These are phyloP conservation scores for Tetrapisispora namnaoensis DNA, from an alignment of 805 yeast genomes.

Conservation along the genomic window DNA sequence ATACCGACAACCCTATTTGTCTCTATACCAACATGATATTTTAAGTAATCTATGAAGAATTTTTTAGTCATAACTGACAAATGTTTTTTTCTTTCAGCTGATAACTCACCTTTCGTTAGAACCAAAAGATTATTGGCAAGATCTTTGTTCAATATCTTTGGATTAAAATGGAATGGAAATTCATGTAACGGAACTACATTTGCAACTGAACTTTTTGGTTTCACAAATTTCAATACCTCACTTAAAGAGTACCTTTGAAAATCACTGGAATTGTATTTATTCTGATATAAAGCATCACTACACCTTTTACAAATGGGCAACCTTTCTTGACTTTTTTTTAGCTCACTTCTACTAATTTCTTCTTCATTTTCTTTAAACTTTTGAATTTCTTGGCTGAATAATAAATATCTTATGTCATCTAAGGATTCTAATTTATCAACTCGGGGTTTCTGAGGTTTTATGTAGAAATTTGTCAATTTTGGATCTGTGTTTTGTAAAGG, in stretches of 20 bases:
- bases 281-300: slow-evolving; percentile 39
- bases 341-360: slow-evolving; percentile 1
- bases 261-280: slow-evolving; percentile 32
- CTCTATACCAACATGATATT: slow-evolving; percentile 21
- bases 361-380: slow-evolving; percentile 11
- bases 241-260: slow-evolving; percentile 22
- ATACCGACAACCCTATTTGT: slow-evolving; percentile 20
- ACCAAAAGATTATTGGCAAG: slow-evolving; percentile 11
- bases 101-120: slow-evolving; percentile 28
- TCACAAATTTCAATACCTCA: slow-evolving; percentile 23
- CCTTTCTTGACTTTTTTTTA: slow-evolving; percentile 7
- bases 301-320: slow-evolving; percentile 45
- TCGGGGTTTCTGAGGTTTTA: slow-evolving; percentile 15
- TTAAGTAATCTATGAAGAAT: slow-evolving; percentile 29
- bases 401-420: slow-evolving; percentile 21
- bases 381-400: slow-evolving; percentile 25
- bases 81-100: slow-evolving; percentile 9
- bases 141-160: slow-evolving; percentile 9
- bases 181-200: slow-evolving; percentile 60
- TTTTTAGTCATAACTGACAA: slow-evolving; percentile 17
- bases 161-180: slow-evolving; percentile 54
- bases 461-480: slow-evolving; percentile 36
- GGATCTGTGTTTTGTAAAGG: slow-evolving; percentile 35
- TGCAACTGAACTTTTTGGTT: slow-evolving; percentile 31
- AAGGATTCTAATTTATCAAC: slow-evolving; percentile 6